These are phyloP conservation scores for Plasmodium coatneyi DNA, from an alignment of 169 alveolate species.

Conservation along the genomic window DNA sequence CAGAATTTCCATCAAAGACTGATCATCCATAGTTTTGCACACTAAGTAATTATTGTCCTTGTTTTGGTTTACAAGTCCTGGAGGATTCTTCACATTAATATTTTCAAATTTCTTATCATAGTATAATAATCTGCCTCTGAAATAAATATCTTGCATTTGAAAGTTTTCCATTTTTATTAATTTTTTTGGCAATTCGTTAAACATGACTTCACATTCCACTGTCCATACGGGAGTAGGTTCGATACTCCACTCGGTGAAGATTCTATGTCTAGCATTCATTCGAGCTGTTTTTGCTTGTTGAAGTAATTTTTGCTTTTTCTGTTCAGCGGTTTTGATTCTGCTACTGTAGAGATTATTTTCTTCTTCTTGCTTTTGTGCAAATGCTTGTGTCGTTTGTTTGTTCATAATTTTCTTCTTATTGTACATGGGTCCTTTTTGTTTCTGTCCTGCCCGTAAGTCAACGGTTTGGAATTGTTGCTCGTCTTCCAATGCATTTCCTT, in stretches of 20 bases:
- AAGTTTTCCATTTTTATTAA: constrained; percentile 81
- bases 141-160: constrained; percentile 86
- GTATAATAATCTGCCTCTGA: constrained; percentile 89
- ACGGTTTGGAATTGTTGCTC: constrained; percentile 87
- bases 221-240: constrained; percentile 93
- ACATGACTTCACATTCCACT: constrained; percentile 90
- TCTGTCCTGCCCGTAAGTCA: constrained; percentile 80
- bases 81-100: constrained; percentile 86
- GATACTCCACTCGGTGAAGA: constrained; percentile 93
- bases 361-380: constrained; percentile 86
- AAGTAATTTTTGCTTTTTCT: constrained; percentile 80
- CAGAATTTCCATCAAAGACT: constrained; percentile 40
- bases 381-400: constrained; percentile 87
- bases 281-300: constrained; percentile 86
- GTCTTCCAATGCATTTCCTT: constrained; percentile 80
- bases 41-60: constrained; percentile 54
- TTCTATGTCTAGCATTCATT: constrained; percentile 88
- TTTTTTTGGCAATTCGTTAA: constrained; percentile 89
- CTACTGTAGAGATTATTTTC: constrained; percentile 83
- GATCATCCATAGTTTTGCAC: constrained; percentile 54
- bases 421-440: constrained; percentile 76
- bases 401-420: constrained; percentile 77
- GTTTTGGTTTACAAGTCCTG: constrained; percentile 46
- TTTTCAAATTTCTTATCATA: constrained; percentile 89
- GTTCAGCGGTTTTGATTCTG: constrained; percentile 84